A percentile compares a stretch with the other conserved stretches of the same genome.
Evolutionary conservation across 352 stramenopile species (phyloP).

Genomic region (Phytophthora pseudosyringae): DNA sequence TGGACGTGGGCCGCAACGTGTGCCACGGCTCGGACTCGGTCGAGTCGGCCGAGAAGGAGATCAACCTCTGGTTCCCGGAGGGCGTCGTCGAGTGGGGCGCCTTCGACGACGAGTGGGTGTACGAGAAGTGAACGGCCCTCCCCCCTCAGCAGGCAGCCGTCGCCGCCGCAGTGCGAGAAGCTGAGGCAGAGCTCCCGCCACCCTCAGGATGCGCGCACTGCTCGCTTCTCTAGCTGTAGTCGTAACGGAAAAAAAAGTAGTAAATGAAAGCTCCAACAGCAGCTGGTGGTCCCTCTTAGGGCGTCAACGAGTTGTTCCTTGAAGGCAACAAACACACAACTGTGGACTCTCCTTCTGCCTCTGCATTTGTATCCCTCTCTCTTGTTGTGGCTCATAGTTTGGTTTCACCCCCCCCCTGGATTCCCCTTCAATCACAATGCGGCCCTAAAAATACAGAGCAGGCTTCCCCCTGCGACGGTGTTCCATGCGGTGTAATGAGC

Average conservation of each 20-base stretch:
- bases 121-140: conserved; percentile 88
- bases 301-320: not conserved
- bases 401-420: not conserved
- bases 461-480: conserved; percentile 19
- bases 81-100: conserved; percentile 93
- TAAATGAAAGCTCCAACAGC: conserved; percentile 4
- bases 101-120: conserved; percentile 94
- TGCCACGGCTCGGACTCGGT: conserved; percentile 96
- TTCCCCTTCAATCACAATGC: not conserved
- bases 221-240: conserved; percentile 18
- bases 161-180: conserved; percentile 13
- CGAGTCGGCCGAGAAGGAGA: conserved; percentile 98
- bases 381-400: not conserved
- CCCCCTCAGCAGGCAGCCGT: not conserved
- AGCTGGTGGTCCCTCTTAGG: too few relatives aligned
- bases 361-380: conserved; percentile 10
- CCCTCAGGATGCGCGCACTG: conserved; percentile 24
- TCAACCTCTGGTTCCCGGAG: conserved; percentile 98
- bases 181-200: conserved; percentile 8
- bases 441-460: conserved; percentile 7
- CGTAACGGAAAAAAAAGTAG: conserved; percentile 8
- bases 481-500: conserved; percentile 11
- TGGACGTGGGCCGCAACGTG: conserved; percentile 92
- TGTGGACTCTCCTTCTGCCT: conserved; percentile 1
- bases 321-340: not conserved